A percentile compares a stretch with the other conserved stretches of the same genome.
Evolutionary conservation across 2,329 filamentous ascomycete species (phyloP).

Genomic region (Diaporthe vaccinii): DNA sequence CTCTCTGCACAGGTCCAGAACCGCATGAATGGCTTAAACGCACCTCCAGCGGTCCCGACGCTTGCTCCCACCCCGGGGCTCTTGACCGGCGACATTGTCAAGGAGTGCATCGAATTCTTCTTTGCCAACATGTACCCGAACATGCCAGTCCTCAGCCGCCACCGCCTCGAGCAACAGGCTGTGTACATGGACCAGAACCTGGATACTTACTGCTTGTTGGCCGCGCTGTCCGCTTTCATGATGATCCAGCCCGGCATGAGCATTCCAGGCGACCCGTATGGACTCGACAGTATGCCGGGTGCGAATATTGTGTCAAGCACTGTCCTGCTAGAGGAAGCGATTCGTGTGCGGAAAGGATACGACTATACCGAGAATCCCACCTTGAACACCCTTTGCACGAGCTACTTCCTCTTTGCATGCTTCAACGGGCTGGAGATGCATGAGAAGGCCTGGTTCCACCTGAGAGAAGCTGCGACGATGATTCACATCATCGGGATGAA

Average conservation of each 20-base stretch:
- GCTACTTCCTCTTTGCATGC: slow-evolving; percentile 82
- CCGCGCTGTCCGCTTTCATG: slow-evolving; percentile 76
- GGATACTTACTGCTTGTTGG: slow-evolving; percentile 74
- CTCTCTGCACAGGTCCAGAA: slow-evolving; percentile 73
- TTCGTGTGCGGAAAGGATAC: slow-evolving; percentile 73
- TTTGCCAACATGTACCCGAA: slow-evolving; percentile 76
- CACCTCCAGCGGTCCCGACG: slow-evolving; percentile 60
- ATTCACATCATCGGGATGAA: slow-evolving; percentile 71
- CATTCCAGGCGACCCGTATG: slow-evolving; percentile 70
- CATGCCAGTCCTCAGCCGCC: slow-evolving; percentile 73
- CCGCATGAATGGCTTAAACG: slow-evolving; percentile 68
- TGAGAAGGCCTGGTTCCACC: slow-evolving; percentile 83
- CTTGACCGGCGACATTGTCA: slow-evolving; percentile 72
- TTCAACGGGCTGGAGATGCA: slow-evolving; percentile 80
- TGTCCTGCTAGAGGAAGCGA: slow-evolving; percentile 75
- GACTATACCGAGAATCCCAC: slow-evolving; percentile 71
- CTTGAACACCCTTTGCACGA: slow-evolving; percentile 75
- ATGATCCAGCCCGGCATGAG: slow-evolving; percentile 78
- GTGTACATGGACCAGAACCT: slow-evolving; percentile 72
- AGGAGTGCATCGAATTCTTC: slow-evolving; percentile 77
- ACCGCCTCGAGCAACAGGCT: slow-evolving; percentile 69
- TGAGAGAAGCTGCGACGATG: slow-evolving; percentile 82
- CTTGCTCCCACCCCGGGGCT: slow-evolving; percentile 71
- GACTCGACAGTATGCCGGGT: slow-evolving; percentile 68
- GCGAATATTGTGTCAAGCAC: slow-evolving; percentile 75